phyloP scores from a whole-genome alignment of 2,329 filamentous ascomycete genomes.

The Coniochaeta sp. region DNA sequence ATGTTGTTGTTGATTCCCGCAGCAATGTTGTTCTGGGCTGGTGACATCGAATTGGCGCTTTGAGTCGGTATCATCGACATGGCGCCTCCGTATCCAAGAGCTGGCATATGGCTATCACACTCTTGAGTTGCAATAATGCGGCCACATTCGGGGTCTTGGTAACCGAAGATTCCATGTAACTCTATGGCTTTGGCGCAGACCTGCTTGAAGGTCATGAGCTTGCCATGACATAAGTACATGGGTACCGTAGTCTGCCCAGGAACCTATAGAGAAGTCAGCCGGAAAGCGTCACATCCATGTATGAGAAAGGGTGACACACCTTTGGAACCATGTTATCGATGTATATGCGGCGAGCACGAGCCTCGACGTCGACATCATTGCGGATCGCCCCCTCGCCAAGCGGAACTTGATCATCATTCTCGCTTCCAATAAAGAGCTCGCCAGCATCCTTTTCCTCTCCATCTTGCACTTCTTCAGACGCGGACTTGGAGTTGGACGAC shows the following conservation, averaged over 20 bases:
- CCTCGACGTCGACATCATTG: background rate
- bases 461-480: background rate
- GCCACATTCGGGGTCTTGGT: background rate
- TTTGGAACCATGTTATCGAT: background rate
- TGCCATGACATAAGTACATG: background rate
- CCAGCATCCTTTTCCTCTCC: background rate
- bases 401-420: background rate
- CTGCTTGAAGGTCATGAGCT: background rate
- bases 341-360: background rate
- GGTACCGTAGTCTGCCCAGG: background rate
- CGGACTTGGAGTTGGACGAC: background rate
- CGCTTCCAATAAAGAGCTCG: background rate
- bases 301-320: background rate
- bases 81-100: no score
- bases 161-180: background rate
- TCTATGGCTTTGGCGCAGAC: background rate
- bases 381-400: background rate
- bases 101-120: no score
- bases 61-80: no score
- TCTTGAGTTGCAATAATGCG: background rate
- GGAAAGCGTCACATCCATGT: background rate
- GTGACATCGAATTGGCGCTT: background rate
- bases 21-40: background rate
- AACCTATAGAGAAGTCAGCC: background rate
- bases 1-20: background rate